Conservation (phyloP, 2,329 filamentous ascomycete species). For the Pseudogymnoascus destructans region DNA sequence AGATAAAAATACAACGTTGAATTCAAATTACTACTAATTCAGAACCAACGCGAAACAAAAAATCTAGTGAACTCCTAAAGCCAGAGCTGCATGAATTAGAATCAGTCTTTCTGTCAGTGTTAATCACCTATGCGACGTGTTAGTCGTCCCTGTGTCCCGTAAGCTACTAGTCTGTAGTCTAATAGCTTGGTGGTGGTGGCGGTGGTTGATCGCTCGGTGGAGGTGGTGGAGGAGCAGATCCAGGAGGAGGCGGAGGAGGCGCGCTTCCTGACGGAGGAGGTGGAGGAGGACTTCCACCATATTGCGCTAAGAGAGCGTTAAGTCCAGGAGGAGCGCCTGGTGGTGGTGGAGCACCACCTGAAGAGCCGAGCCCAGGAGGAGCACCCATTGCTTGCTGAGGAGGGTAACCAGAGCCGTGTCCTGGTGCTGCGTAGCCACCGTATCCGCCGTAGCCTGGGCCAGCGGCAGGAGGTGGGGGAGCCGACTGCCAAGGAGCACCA, state of each 20-base stretch:
- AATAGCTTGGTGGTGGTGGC: slow-evolving; percentile 40
- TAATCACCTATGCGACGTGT: slow-evolving; percentile 5
- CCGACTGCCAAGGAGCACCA: slow-evolving; percentile 33
- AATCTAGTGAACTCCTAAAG: not conserved
- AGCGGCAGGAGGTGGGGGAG: slow-evolving; percentile 30
- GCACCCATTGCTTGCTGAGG: slow-evolving; percentile 35
- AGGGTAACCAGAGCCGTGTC: slow-evolving; percentile 30
- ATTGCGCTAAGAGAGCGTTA: slow-evolving; percentile 55
- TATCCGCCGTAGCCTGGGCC: slow-evolving; percentile 38
- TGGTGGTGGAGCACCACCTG: slow-evolving; percentile 31
- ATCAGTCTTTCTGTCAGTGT: slow-evolving; percentile 2
- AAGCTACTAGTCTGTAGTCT: not conserved
- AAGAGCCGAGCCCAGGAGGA: slow-evolving; percentile 38
- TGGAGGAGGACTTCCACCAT: slow-evolving; percentile 34
- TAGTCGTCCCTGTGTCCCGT: not conserved
- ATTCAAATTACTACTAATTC: not conserved
- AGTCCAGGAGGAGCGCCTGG: slow-evolving; percentile 35
- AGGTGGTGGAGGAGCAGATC: slow-evolving; percentile 46
- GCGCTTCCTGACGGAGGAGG: slow-evolving; percentile 46
- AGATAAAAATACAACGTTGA: not conserved
- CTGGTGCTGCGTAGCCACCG: slow-evolving; percentile 34
- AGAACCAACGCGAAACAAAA: slow-evolving; percentile 3
- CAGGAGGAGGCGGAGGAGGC: slow-evolving; percentile 49
- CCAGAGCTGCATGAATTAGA: not conserved
- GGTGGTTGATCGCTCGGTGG: slow-evolving; percentile 46